Evolutionary conservation across 192 early-diverging fungal genomes (phyloP), one percentile per base, ranked within the genome.

Genomic region (Coemansia sp.): DNA sequence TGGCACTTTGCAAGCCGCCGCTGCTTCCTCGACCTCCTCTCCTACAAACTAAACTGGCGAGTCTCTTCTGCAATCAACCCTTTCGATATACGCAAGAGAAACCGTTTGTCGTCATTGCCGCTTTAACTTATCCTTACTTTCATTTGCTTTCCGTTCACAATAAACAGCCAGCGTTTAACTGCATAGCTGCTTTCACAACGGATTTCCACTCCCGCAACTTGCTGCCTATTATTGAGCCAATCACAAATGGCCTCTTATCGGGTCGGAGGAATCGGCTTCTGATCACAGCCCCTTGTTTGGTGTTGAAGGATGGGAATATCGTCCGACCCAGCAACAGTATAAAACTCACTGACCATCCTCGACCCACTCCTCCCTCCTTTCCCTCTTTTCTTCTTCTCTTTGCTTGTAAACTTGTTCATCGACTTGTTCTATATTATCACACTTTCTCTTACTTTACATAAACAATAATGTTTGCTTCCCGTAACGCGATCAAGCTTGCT

Each of bases 381-480:
- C 46, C 37, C 43, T 48, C 10, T 56, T 57, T 50, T 19, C 42
- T 27, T 33, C 11, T 48, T 15, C 24, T 33, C n/a, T 15, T 13
- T 19, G 21, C 14, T 55, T 55, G 13, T 55, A 55, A 27, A 25
- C 23, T 12, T 12, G 17, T 15, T 30, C 47, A 9, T n/a, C 4
- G 6, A 14, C 24, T 37, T 21, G 15, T 39, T 53, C 39, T 13
- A 18, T 38, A 5, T 43, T 9, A 34, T 39, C n/a, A 15, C 19
- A 5, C 41, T 15, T 46, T 46, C 17, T 44, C 9, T 46, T 46
- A 37, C 15, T 34, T 9, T 27, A 37, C 34, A 37, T 37, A 37
- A 37, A 37, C 43, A 44, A 80, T 14, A 46, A 80, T 81, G 74
- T 78, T 81, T 76, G 74, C 75, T 42, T 58, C 71, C 54, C 74